A percentile compares a stretch with the other conserved stretches of the same genome.
Evolutionary conservation across 169 alveolate species (phyloP).

Genomic region (Cryptosporidium xiaoi): DNA sequence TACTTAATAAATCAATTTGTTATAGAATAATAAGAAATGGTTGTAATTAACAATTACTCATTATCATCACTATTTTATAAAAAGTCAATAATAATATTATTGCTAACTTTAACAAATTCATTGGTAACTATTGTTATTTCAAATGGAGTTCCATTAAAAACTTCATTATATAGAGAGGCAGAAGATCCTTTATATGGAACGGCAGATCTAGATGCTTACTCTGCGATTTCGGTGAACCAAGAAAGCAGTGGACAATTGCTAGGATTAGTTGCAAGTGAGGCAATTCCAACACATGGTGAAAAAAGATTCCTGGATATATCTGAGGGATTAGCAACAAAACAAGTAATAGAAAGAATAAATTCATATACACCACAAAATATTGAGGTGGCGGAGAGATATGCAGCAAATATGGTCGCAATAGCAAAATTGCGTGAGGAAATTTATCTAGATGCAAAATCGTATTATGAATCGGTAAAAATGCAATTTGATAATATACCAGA

Average conservation of each 20-base stretch:
- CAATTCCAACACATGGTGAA: slow-evolving; percentile 46
- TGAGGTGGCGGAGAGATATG: slow-evolving; percentile 68
- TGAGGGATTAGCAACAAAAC: slow-evolving; percentile 36
- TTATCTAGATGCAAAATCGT: slow-evolving; percentile 38
- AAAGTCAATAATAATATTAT: no score
- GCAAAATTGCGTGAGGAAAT: slow-evolving; percentile 62
- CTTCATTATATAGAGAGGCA: not conserved
- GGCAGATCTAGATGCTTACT: slow-evolving; percentile 37
- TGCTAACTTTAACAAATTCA: no score
- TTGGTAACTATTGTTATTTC: no score
- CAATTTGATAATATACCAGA: slow-evolving; percentile 36
- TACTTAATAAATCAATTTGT: no score
- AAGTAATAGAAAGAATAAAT: slow-evolving; percentile 42
- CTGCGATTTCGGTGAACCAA: slow-evolving; percentile 29
- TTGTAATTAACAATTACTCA: no score
- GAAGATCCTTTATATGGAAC: not conserved
- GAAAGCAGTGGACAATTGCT: slow-evolving; percentile 16
- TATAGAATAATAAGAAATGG: no score
- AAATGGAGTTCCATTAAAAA: not conserved
- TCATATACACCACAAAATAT: slow-evolving; percentile 51
- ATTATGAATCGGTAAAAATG: slow-evolving; percentile 29
- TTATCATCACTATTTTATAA: no score
- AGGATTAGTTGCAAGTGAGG: slow-evolving; percentile 45
- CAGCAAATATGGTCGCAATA: slow-evolving; percentile 71
- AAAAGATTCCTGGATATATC: not conserved